Base-by-base conservation (phyloP, 768 basidiomycete genomes). In the Dioszegia hungarica region DNA sequence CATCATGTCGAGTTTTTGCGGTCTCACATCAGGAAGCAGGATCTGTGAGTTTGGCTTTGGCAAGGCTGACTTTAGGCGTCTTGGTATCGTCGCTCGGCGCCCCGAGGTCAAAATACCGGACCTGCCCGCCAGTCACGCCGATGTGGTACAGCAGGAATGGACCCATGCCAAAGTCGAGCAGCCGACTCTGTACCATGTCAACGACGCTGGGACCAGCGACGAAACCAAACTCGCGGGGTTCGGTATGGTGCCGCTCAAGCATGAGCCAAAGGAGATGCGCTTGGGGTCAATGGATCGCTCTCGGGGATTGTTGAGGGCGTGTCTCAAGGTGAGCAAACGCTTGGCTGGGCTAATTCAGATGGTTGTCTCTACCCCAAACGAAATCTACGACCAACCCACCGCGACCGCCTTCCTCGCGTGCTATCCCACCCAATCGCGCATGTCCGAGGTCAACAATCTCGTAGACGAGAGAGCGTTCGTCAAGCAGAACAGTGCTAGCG, bases 1-100 rank as follows among this genome's bases (percentile, higher is more conserved):
- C 80, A 81, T n/a, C 90, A 93, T 66, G 72, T 95, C 28, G 82
- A 85, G 61, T 90, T 90, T 67, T 79, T 97, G 50, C 82, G 93
- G 38, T 80, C 80, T 10, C 82, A 89, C 65, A 79, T 95, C 28
- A 89, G 93, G 71, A 95, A 95, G 77, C 86, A 85, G 71, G 84
- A 86, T 1, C 64, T 95, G 92, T 93, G 67, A 77, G 90, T 82
- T 33, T 65, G 25, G 24, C 5, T 5, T 6, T 24, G 17, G 24
- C 34, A 3, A 17, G 14, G 49, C 49, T 51, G 37, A 51, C n/a
- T 27, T 11, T 12, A 59, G 57, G 49, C 60, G 31, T 37, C 63
- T 38, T 20, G 49, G 49, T n/a, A 29, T 15, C 49, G 34, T 33
- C 24, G 24, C 19, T 1, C 19, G 24, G 14, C 25, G 28, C 1